phyloP scores from a whole-genome alignment of 2,329 filamentous ascomycete species.

The Botrytis pseudocinerea region DNA sequence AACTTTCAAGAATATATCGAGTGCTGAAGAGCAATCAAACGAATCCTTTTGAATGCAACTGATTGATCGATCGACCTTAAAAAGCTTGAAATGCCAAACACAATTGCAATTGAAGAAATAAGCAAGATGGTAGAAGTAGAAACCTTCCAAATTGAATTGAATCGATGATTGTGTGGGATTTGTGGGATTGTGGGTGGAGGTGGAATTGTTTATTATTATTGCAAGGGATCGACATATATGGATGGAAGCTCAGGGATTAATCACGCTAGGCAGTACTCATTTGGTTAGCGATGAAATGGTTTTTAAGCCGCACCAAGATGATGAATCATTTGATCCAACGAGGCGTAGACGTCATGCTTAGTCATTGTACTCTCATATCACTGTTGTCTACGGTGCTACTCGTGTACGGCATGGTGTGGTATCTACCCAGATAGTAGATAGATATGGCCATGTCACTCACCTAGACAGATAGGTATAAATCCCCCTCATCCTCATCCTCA shows the following conservation, averaged over 20 bases:
- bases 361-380: background rate
- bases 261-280: background rate
- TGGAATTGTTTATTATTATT: conserved; percentile 3
- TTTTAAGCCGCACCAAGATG: background rate
- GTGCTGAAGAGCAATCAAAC: background rate
- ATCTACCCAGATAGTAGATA: background rate
- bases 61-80: background rate
- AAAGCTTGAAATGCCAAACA: background rate
- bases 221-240: background rate
- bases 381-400: background rate
- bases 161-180: background rate
- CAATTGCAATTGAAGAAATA: background rate
- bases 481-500: background rate
- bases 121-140: background rate
- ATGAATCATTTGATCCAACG: background rate
- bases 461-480: background rate
- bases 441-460: background rate
- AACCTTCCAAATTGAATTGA: background rate
- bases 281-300: background rate
- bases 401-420: background rate
- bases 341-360: background rate
- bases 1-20: background rate
- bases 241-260: conserved; percentile 9
- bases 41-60: background rate
- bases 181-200: background rate